Evolutionary conservation across 495 filamentous ascomycete species (phyloP), one percentile per base, ranked within the genome.

Genomic region (Aspergillus ostianus): DNA sequence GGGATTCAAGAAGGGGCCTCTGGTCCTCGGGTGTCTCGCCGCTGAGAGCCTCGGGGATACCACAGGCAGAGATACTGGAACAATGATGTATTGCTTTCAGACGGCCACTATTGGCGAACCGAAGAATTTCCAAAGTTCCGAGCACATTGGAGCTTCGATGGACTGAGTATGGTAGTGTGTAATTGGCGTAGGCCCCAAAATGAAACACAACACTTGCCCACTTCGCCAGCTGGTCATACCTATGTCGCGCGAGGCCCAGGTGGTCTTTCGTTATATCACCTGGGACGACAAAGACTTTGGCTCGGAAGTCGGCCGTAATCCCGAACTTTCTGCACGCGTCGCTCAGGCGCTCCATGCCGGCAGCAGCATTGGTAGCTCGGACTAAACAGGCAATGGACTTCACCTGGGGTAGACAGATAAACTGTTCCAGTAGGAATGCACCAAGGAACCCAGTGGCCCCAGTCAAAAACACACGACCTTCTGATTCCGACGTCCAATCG

Each of bases 121-220:
- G 45, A 2, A 60, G 51, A 1, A 63, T 21, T 20, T 67, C 32
- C 3, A 59, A 15, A 1, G 49, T 54, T 6, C 64, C 60, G 0
- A 59, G 18, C 27, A 63, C 55, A 48, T 67, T 67, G 3, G 57
- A 45, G 4, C 47, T 32, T n/a, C 64, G 54, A 23, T 67, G 64
- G 8, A 44, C 45, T 0, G 64, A 61, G 19, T 67, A 67, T 3
- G 64, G 64, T 19, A 58, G 9, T 0, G 47, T 56, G 21, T 63
- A 67, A 46, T 61, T 61, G 46, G 57, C 57, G 6, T 53, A 51
- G 3, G 57, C 60, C 0, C n/a, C 64, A 6, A 67, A 54, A 47
- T 67, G 64, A 52, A 63, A 67, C 17, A 67, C 44, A 1, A 61
- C 64, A 29, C 64, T 67, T 4, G 57, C 19, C 58, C 60, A 59